Base-by-base conservation (phyloP, 495 filamentous ascomycete genomes). In the Penicillium paxilli region DNA sequence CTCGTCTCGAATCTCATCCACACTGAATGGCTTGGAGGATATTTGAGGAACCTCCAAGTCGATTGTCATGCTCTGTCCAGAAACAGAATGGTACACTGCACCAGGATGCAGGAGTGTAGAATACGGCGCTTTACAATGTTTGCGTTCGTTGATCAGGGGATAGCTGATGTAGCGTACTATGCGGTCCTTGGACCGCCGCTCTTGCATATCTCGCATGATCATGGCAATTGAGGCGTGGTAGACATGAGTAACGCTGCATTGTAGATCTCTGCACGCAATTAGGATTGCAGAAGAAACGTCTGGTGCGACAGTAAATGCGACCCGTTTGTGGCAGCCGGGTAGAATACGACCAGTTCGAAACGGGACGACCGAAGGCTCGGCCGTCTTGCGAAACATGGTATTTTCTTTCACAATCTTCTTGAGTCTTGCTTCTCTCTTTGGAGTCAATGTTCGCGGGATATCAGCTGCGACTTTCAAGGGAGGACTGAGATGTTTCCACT, bases 1-100 rank as follows among this genome's bases (percentile, higher is more conserved):
- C 21, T 62, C 47, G 14, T 47, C 25, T 10, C 41, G 23, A 10
- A 19, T 47, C 22, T n/a, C 16, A 23, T 10, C 28, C 35, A 42
- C 20, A 19, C 30, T 19, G 2, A 24, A 20, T 0, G 17, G 14
- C n/a, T 14, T 30, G 1, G 32, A 5, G 5, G 52, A 38, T 0
- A 7, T 6, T 7, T 38, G 52, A 1, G 60, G 57, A 1, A 69
- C 63, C 1, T 23, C 57, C 33, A 66, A 20, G 42, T 66, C 63
- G 12, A 69, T 47, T 1, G 47, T 48, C 1, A 69, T 54, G 19
- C 56, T 44, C 14, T 49, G 37, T 5, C 66, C 66, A 1, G 66
- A 69, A 1, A 64, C 60, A 4, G 66, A 69, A 44, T 69, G 60
- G 26, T 69, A 69, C 1, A 64, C 63, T 53, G 48, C 1, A 56